These are phyloP conservation scores for Aspergillus novofumigatus DNA, from an alignment of 2,329 filamentous ascomycete species.

Conservation along the genomic window DNA sequence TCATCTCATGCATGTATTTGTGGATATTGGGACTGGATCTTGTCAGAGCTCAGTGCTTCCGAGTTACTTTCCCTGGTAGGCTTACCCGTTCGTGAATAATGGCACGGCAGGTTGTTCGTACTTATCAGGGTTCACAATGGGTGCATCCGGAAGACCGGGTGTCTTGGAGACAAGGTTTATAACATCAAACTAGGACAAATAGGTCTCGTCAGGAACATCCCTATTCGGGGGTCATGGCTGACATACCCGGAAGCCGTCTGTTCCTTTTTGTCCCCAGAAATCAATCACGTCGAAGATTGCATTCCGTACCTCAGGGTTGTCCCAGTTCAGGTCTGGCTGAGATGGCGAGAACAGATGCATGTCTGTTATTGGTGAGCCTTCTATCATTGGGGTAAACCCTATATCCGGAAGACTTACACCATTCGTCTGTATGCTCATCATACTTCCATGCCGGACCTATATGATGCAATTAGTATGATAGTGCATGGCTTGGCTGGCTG, in stretches of 20 bases:
- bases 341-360: slow-evolving; percentile 66
- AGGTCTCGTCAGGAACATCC: background rate
- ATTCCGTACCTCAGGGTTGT: slow-evolving; percentile 59
- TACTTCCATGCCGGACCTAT: slow-evolving; percentile 43
- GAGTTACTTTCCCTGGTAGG: background rate
- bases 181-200: slow-evolving; percentile 48
- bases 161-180: slow-evolving; percentile 65
- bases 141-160: slow-evolving; percentile 45
- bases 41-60: slow-evolving; percentile 1
- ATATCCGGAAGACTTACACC: slow-evolving; percentile 39
- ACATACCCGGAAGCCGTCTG: slow-evolving; percentile 58
- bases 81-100: slow-evolving; percentile 57
- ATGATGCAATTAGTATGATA: background rate
- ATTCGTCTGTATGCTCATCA: slow-evolving; percentile 63
- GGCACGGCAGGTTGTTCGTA: slow-evolving; percentile 48
- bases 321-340: slow-evolving; percentile 80
- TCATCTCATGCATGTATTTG: slow-evolving; percentile 35
- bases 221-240: background rate
- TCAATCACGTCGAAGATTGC: slow-evolving; percentile 67
- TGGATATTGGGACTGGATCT: slow-evolving; percentile 32
- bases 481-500: background rate
- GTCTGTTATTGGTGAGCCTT: slow-evolving; percentile 27
- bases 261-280: slow-evolving; percentile 69
- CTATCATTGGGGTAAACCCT: background rate
- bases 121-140: slow-evolving; percentile 43